Conservation (phyloP, 169 alveolate species). For the Plasmodium vivax region DNA sequence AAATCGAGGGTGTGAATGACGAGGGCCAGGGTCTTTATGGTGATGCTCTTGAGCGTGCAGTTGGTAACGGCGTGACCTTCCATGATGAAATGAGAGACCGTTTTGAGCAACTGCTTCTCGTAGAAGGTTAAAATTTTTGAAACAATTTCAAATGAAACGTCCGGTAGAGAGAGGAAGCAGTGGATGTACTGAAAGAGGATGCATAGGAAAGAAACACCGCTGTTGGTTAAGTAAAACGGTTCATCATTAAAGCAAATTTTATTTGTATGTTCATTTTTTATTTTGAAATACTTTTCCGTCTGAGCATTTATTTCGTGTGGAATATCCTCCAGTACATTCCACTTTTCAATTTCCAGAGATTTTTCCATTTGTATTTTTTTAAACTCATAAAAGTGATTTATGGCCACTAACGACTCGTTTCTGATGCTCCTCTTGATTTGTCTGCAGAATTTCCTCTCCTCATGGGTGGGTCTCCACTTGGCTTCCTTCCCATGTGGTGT, state of each 20-base stretch:
- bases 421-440: neutral
- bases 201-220: conserved; percentile 7
- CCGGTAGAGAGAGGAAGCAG: conserved; percentile 1
- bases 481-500: neutral
- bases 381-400: conserved; percentile 35
- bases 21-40: conserved; percentile 11
- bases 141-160: conserved; percentile 19
- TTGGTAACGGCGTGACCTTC: conserved; percentile 38
- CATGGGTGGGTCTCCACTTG: neutral
- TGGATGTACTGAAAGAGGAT: conserved; percentile 6
- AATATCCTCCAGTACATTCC: conserved; percentile 24
- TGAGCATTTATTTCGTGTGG: conserved; percentile 23
- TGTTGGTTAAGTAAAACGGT: conserved; percentile 23
- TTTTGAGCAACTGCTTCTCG: neutral
- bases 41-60: conserved; percentile 21
- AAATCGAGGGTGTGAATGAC: conserved; percentile 26
- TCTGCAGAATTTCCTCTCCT: neutral
- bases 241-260: neutral
- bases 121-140: neutral
- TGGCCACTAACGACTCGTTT: neutral
- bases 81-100: neutral
- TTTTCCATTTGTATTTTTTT: conserved; percentile 42
- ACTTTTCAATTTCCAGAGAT: conserved; percentile 34
- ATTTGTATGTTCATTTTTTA: conserved; percentile 15
- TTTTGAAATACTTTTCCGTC: neutral